These are phyloP conservation scores for Suillus ampliporus DNA, from an alignment of 768 basidiomycete genomes.

Conservation along the genomic window DNA sequence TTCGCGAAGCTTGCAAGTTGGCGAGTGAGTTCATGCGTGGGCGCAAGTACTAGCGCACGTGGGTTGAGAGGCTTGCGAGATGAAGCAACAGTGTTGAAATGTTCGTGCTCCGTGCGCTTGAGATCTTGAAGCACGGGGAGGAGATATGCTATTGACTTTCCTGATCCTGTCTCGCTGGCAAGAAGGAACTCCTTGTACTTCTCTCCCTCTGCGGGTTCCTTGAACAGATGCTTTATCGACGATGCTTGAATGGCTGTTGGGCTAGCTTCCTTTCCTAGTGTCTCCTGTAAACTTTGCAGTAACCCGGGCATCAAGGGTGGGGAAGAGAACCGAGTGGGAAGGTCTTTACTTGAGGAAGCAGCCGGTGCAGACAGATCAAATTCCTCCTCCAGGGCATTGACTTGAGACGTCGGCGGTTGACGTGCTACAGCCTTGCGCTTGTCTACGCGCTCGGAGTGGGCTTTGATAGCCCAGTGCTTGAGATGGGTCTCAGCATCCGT, in stretches of 20 bases:
- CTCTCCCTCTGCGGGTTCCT: constrained; percentile 20
- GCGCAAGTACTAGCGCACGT: constrained; percentile 80
- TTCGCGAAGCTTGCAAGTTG: constrained; percentile 82
- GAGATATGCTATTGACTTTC: constrained; percentile 90
- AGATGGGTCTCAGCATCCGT: background rate
- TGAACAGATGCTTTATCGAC: constrained; percentile 68
- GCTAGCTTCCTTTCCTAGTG: constrained; percentile 57
- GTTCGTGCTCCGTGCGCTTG: constrained; percentile 63
- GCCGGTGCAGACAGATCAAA: constrained; percentile 41
- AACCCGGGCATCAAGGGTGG: constrained; percentile 76
- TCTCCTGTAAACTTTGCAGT: constrained; percentile 56
- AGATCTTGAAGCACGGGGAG: constrained; percentile 82
- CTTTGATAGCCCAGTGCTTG: constrained; percentile 17
- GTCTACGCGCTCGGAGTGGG: constrained; percentile 19
- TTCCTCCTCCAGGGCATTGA: constrained; percentile 39
- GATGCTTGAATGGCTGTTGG: constrained; percentile 86
- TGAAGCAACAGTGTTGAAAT: constrained; percentile 12
- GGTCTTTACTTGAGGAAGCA: constrained; percentile 26
- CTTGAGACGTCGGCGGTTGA: constrained; percentile 5
- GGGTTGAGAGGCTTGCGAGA: constrained; percentile 56
- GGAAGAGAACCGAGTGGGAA: constrained; percentile 57
- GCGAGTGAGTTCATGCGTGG: constrained; percentile 88
- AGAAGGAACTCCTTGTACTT: constrained; percentile 59
- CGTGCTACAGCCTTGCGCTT: constrained; percentile 12
- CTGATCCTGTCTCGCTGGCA: constrained; percentile 90